Percentiles rank a stretch among this genome's conserved stretches.
These are phyloP conservation scores for Xylariaceae sp. DNA, from an alignment of 2,329 filamentous ascomycete species.

Conservation along the genomic window DNA sequence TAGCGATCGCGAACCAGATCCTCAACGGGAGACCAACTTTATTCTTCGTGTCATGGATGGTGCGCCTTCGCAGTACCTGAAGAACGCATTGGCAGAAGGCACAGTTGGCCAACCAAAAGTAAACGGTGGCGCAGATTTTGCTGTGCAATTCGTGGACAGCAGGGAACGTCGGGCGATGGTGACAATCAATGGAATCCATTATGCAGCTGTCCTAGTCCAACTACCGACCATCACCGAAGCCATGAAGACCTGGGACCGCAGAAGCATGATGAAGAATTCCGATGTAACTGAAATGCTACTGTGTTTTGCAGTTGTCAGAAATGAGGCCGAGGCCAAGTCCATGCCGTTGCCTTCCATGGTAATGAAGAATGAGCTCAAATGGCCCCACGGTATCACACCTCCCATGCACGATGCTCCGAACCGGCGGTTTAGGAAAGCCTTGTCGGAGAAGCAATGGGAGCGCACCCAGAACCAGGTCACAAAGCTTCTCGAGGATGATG, in stretches of 20 bases:
- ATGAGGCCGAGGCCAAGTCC: constrained; percentile 69
- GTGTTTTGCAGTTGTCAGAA: constrained; percentile 72
- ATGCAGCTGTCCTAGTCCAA: constrained; percentile 81
- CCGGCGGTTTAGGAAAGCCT: constrained; percentile 81
- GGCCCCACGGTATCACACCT: constrained; percentile 85
- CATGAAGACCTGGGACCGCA: constrained; percentile 93
- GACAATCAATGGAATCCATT: constrained; percentile 71
- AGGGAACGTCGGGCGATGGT: constrained; percentile 78
- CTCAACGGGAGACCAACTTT: constrained; percentile 87
- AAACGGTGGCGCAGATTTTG: constrained; percentile 77
- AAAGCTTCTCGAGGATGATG: constrained; percentile 73
- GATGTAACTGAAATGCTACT: constrained; percentile 91
- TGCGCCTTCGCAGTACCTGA: constrained; percentile 83
- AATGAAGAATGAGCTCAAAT: constrained; percentile 68
- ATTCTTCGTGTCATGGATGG: constrained; percentile 88
- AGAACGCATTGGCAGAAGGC: constrained; percentile 75
- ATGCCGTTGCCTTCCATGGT: constrained; percentile 75
- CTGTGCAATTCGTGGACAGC: constrained; percentile 78
- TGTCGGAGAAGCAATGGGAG: constrained; percentile 83
- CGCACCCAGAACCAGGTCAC: constrained; percentile 83
- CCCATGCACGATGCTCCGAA: constrained; percentile 87
- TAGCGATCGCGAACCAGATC: constrained; percentile 86
- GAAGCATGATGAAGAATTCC: constrained; percentile 85
- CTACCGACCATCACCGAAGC: constrained; percentile 86
- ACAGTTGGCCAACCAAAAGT: constrained; percentile 72